Evolutionary conservation across 495 filamentous ascomycete species (phyloP).

Genomic region (Aspergillus conjunctus): DNA sequence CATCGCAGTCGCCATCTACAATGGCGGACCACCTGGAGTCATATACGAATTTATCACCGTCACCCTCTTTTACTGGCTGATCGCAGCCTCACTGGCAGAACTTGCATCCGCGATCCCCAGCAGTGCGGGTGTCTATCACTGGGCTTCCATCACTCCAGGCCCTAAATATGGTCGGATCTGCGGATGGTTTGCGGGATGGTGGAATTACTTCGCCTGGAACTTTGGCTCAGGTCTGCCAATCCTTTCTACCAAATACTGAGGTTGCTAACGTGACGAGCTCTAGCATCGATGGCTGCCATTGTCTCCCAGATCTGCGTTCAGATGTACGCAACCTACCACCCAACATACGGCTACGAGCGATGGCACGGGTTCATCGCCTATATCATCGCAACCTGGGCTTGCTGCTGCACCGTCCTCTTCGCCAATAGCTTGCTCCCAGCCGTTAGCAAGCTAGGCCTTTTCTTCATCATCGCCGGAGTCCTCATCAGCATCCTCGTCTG

Average conservation of each 20-base stretch:
- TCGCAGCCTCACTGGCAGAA: slow-evolving; percentile 17
- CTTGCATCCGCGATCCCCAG: not conserved
- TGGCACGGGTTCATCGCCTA: slow-evolving; percentile 81
- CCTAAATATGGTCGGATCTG: slow-evolving; percentile 62
- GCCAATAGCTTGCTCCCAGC: slow-evolving; percentile 66
- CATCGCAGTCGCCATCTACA: slow-evolving; percentile 14
- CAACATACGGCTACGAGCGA: slow-evolving; percentile 58
- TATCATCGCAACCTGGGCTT: slow-evolving; percentile 66
- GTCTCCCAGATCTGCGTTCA: slow-evolving; percentile 64
- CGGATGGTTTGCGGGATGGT: slow-evolving; percentile 78
- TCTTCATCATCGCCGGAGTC: slow-evolving; percentile 69
- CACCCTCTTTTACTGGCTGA: slow-evolving; percentile 7
- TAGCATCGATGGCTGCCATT: slow-evolving; percentile 68
- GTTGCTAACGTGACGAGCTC: slow-evolving; percentile 24
- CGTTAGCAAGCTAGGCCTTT: slow-evolving; percentile 67
- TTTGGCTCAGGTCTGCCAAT: slow-evolving; percentile 25
- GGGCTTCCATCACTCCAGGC: slow-evolving; percentile 77
- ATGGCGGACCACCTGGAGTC: slow-evolving; percentile 12
- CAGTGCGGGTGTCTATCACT: slow-evolving; percentile 64
- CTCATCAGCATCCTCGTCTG: slow-evolving; percentile 74
- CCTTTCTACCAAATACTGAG: not conserved
- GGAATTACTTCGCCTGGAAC: slow-evolving; percentile 80
- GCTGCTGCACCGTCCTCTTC: slow-evolving; percentile 69
- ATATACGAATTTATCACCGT: slow-evolving; percentile 16
- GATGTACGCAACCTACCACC: slow-evolving; percentile 74